A percentile compares a stretch with the other conserved stretches of the same genome.
phyloP scores from a whole-genome alignment of 108 stramenopile species.

The Asterionellopsis glacialis region DNA sequence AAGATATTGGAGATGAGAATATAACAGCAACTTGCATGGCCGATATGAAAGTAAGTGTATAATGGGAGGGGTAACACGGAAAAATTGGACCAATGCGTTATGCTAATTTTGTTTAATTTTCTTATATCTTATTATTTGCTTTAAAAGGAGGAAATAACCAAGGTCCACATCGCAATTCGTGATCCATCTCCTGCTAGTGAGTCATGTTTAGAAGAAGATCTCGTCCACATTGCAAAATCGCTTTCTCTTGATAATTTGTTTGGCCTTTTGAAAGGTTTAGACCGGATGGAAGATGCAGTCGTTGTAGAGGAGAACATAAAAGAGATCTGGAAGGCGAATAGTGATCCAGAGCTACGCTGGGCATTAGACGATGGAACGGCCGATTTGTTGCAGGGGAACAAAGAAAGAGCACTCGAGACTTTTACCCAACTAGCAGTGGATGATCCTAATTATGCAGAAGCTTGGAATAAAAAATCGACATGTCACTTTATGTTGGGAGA shows the following conservation, averaged over 20 bases:
- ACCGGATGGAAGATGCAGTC: constrained; percentile 45
- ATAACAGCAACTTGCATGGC: constrained; percentile 7
- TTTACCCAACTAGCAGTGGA: constrained; percentile 44
- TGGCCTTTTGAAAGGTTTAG: constrained; percentile 31
- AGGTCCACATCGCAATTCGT: constrained; percentile 6
- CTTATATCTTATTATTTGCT: constrained; percentile 10
- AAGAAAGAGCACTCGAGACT: constrained; percentile 37
- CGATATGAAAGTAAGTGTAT: too few species aligned
- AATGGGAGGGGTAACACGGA: too few species aligned
- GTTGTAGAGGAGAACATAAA: constrained; percentile 53
- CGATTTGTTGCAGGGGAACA: constrained; percentile 50
- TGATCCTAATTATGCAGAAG: constrained; percentile 67
- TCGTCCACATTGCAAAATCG: constrained; percentile 12
- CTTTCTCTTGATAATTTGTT: constrained; percentile 54
- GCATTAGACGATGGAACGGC: constrained; percentile 52
- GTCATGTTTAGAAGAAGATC: constrained; percentile 13
- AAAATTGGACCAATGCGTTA: too few species aligned
- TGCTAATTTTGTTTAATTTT: too few species aligned
- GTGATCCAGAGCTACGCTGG: constrained; percentile 34
- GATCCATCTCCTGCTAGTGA: constrained; percentile 16
- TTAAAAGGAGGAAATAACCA: constrained; percentile 21
- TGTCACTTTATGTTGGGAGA: constrained; percentile 65
- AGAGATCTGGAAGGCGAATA: constrained; percentile 66
- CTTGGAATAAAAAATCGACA: constrained; percentile 62
- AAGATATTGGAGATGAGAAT: constrained; percentile 39